phyloP scores from a whole-genome alignment of 73 alveolate genomes.

The Paramecium tetraurelia region DNA sequence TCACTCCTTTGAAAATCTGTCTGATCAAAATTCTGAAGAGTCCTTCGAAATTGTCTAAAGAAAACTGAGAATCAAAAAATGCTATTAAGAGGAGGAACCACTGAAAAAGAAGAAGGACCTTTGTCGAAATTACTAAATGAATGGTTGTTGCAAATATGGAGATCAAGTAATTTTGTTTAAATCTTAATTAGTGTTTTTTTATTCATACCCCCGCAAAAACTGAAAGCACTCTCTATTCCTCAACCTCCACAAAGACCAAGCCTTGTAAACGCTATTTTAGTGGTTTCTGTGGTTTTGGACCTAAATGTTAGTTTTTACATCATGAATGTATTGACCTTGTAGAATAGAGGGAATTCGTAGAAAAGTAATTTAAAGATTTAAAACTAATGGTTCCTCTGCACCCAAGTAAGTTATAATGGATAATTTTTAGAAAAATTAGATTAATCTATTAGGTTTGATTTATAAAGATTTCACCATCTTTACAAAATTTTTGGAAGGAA shows the following conservation, averaged over 20 bases:
- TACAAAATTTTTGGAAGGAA: conserved; percentile 39
- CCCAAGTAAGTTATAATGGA: background rate
- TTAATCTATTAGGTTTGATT: background rate
- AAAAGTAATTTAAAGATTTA: background rate
- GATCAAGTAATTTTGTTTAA: conserved; percentile 6
- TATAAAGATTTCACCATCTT: conserved; percentile 11
- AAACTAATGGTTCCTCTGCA: background rate
- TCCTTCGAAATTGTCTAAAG: conserved; percentile 1
- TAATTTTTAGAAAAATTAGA: background rate
- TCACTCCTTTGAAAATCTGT: background rate
- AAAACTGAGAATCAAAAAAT: background rate
- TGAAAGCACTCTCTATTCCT: background rate
- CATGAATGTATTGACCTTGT: background rate
- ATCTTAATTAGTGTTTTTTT: background rate
- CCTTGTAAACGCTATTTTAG: conserved; percentile 1
- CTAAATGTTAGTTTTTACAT: background rate
- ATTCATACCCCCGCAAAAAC: background rate
- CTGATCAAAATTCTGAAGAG: background rate
- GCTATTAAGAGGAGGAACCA: background rate
- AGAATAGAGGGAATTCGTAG: background rate
- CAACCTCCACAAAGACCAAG: background rate
- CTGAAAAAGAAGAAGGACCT: background rate
- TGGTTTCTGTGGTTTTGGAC: background rate
- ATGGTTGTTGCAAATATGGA: background rate
- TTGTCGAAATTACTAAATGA: background rate